Evolutionary conservation across 345 rosid species (phyloP).

Genomic region (Chamaenerion angustifolium): DNA sequence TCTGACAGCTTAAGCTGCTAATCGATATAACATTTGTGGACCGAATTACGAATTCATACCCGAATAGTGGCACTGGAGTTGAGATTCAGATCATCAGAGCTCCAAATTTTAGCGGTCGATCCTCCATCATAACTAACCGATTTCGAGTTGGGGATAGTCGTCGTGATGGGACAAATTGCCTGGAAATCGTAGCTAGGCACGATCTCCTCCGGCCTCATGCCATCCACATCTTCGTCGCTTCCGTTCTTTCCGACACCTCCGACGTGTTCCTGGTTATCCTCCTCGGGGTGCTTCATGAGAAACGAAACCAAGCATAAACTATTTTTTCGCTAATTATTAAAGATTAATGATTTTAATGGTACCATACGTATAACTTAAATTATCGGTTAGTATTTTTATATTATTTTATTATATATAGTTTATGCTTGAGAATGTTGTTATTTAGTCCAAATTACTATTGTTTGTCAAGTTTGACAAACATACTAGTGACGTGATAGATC

Average conservation of each 20-base stretch:
- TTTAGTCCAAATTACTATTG: too few species aligned
- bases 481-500: too few species aligned
- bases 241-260: slow-evolving; percentile 7
- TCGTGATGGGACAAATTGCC: slow-evolving; percentile 47
- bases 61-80: slow-evolving; percentile 10
- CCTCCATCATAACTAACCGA: slow-evolving; percentile 22
- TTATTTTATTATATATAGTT: too few species aligned
- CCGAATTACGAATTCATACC: neutral
- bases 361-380: too few species aligned
- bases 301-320: too few species aligned
- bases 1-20: too few species aligned
- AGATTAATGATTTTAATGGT: too few species aligned
- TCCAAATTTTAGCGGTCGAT: slow-evolving; percentile 41
- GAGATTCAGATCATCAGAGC: slow-evolving; percentile 26
- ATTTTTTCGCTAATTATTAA: too few species aligned
- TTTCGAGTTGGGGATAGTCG: slow-evolving; percentile 20
- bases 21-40: too few species aligned
- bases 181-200: slow-evolving; percentile 82
- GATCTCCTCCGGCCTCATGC: slow-evolving; percentile 50
- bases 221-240: slow-evolving; percentile 12
- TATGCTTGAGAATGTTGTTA: too few species aligned
- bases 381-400: too few species aligned
- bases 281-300: slow-evolving; percentile 32
- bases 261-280: slow-evolving; percentile 4
- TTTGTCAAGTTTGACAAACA: too few species aligned